Evolutionary conservation across 2,329 filamentous ascomycete genomes (phyloP).

Genomic region (Chaetomium globosum): DNA sequence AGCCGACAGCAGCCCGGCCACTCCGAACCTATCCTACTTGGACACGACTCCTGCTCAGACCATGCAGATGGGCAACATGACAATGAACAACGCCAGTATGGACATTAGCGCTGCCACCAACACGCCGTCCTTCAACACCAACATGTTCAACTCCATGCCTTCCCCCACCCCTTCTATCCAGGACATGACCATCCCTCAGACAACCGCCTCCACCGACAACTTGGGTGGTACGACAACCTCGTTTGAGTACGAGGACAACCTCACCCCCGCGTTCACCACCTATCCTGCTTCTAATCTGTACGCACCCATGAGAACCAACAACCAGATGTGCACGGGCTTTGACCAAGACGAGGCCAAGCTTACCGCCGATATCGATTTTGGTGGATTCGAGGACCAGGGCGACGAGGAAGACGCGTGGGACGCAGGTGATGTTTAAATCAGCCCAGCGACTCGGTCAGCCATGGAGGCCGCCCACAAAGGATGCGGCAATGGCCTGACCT

Average conservation of each 20-base stretch:
- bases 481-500: not conserved
- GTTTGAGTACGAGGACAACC: not conserved
- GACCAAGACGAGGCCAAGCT: constrained; percentile 2
- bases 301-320: not conserved
- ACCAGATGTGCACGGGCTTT: not conserved
- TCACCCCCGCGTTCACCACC: not conserved
- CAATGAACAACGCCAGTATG: not conserved
- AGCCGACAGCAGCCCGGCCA: constrained; percentile 11
- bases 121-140: constrained; percentile 1
- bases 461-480: not conserved
- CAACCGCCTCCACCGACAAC: not conserved
- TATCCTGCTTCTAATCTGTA: not conserved
- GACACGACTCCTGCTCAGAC: not conserved
- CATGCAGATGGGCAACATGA: constrained; percentile 3
- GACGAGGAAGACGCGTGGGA: constrained; percentile 9
- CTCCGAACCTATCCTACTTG: constrained; percentile 4
- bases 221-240: not conserved
- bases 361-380: not conserved
- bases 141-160: not conserved
- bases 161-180: not conserved
- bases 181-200: constrained; percentile 14
- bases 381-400: constrained; percentile 4
- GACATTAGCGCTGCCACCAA: not conserved
- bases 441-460: not conserved
- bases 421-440: constrained; percentile 8